A percentile compares a stretch with the other conserved stretches of the same genome.
phyloP scores from a whole-genome alignment of 139 green algal genomes.

The Volvox africanus region DNA sequence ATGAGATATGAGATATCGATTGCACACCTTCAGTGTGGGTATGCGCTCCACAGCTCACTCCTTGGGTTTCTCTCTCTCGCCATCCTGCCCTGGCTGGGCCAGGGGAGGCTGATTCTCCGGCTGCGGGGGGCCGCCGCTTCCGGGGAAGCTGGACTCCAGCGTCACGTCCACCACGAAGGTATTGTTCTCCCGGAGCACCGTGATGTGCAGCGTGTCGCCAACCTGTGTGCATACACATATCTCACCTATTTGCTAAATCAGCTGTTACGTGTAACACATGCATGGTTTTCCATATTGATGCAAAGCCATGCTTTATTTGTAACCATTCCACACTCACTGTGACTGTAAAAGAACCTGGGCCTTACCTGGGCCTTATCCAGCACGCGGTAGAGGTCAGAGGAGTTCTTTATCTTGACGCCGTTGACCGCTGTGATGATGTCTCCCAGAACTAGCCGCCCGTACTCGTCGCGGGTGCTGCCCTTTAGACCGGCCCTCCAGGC shows the following conservation, averaged over 20 bases:
- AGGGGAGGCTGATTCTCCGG: no score
- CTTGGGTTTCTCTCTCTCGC: no score
- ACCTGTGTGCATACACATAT: slow-evolving; percentile 44
- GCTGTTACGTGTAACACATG: no score
- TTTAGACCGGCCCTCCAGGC: slow-evolving; percentile 82
- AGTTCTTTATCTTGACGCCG: slow-evolving; percentile 63
- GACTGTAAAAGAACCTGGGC: no score
- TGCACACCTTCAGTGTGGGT: no score
- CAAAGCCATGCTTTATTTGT: no score
- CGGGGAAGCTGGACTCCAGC: slow-evolving; percentile 47
- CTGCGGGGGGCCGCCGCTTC: neutral
- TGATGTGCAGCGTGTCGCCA: slow-evolving; percentile 68
- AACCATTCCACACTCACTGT: no score
- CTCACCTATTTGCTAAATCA: no score
- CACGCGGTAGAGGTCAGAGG: slow-evolving; percentile 83
- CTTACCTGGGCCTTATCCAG: slow-evolving; percentile 76
- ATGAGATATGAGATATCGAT: no score
- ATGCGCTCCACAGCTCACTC: no score
- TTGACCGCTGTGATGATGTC: slow-evolving; percentile 90
- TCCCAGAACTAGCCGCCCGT: slow-evolving; percentile 79
- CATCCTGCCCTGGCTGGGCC: no score
- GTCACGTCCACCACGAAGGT: slow-evolving; percentile 65
- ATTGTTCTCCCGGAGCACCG: slow-evolving; percentile 66
- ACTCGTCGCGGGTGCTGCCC: slow-evolving; percentile 83
- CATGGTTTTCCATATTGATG: no score